Conservation (phyloP, 768 basidiomycete species). For the Collybia sordida region DNA sequence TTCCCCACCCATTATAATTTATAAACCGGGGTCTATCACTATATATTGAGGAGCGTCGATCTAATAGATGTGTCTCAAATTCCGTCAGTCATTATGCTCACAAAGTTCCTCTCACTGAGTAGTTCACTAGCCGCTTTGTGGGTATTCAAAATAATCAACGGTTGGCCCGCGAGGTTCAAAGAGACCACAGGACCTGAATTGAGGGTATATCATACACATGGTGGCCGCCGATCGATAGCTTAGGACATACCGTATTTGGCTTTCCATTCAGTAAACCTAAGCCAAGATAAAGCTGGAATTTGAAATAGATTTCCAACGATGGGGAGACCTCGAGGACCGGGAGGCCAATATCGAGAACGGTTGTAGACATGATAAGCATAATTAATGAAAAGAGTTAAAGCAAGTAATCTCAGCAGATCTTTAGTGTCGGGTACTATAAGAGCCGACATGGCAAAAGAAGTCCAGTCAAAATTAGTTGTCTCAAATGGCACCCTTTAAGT, state of each 20-base stretch:
- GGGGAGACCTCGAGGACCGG: not conserved
- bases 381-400: too few species aligned
- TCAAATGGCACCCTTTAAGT: too few species aligned
- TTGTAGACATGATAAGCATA: too few species aligned
- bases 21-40: slow-evolving; percentile 2
- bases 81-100: not conserved
- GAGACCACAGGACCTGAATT: not conserved
- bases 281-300: not conserved
- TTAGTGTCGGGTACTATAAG: too few species aligned
- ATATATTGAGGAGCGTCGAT: not conserved
- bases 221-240: not conserved
- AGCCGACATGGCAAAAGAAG: too few species aligned
- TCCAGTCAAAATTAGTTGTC: too few species aligned
- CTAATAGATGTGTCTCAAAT: not conserved
- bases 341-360: too few species aligned
- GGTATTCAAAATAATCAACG: slow-evolving; percentile 1
- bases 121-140: slow-evolving; percentile 1
- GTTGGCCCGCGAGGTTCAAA: not conserved
- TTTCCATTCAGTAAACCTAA: slow-evolving; percentile 1
- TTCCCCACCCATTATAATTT: slow-evolving; percentile 1
- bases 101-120: not conserved
- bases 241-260: not conserved
- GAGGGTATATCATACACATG: not conserved
- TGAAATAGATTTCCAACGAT: slow-evolving; percentile 3
- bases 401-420: too few species aligned